Conservation (phyloP, 352 stramenopile species). For the Phytopythium boreale region DNA sequence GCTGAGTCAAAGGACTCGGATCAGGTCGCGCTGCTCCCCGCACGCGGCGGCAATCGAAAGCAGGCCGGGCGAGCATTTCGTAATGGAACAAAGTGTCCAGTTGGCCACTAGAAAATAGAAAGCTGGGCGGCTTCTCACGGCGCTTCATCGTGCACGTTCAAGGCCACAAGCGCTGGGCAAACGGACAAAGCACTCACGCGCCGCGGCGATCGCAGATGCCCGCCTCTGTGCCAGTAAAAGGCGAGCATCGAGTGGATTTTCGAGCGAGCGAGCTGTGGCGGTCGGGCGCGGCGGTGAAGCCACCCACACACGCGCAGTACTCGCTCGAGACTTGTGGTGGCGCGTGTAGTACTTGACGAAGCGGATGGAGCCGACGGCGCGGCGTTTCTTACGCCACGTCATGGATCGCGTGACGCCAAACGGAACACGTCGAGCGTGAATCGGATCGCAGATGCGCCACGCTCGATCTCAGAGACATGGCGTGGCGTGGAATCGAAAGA, state of each 20-base stretch:
- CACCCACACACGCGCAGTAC: not conserved
- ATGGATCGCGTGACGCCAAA: no score
- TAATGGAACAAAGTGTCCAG: not conserved
- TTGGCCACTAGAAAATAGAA: constrained; percentile 1
- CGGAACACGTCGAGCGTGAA: no score
- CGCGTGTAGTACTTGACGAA: not conserved
- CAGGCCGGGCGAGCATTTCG: not conserved
- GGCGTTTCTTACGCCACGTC: not conserved
- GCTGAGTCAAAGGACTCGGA: not conserved
- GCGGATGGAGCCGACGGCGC: not conserved
- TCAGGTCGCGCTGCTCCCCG: not conserved
- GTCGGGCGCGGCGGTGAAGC: no score
- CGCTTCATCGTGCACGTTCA: not conserved
- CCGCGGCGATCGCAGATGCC: not conserved
- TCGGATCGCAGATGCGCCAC: no score
- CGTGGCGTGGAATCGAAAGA: not conserved
- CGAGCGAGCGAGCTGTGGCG: not conserved
- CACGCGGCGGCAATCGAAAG: no score
- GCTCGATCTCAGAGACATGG: no score
- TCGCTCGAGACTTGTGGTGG: not conserved
- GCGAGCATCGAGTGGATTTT: not conserved
- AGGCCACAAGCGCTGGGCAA: not conserved
- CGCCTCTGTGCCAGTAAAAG: not conserved
- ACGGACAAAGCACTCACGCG: not conserved
- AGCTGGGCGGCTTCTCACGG: not conserved